Conservation (phyloP, 805 yeast species). For the Wickerhamiella dianesei region DNA sequence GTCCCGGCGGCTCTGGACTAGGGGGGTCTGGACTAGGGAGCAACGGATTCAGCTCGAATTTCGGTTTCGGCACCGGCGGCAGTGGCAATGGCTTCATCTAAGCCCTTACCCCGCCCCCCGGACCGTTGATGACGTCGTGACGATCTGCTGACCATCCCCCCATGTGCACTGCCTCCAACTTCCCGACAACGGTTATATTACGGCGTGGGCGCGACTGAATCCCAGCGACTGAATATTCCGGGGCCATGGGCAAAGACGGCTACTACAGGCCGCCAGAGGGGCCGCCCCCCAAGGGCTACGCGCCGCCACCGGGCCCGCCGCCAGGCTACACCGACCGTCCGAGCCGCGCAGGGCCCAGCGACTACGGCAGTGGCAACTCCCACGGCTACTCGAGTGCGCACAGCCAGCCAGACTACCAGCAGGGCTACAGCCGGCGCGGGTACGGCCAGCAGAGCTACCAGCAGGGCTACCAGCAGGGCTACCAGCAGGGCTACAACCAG, state of each 20-base stretch:
- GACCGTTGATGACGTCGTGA: neutral
- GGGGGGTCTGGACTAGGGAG: neutral
- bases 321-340: neutral
- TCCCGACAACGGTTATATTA: too few species aligned
- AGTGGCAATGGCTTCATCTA: neutral
- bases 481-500: constrained; percentile 19
- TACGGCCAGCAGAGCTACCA: constrained; percentile 6
- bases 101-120: neutral
- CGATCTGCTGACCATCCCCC: neutral
- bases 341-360: neutral
- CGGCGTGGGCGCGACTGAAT: too few species aligned
- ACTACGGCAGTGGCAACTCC: too few species aligned
- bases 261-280: too few species aligned
- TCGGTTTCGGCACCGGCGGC: neutral
- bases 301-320: neutral
- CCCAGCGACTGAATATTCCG: too few species aligned
- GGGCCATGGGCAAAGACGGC: too few species aligned
- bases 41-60: neutral
- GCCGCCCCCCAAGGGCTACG: neutral
- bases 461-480: constrained; percentile 15
- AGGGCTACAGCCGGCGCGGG: constrained; percentile 12
- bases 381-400: too few species aligned
- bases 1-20: too few species aligned
- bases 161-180: neutral
- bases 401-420: too few species aligned